Base-by-base conservation (phyloP, 2,329 filamentous ascomycete genomes). In the Neofusicoccum umdonicola region DNA sequence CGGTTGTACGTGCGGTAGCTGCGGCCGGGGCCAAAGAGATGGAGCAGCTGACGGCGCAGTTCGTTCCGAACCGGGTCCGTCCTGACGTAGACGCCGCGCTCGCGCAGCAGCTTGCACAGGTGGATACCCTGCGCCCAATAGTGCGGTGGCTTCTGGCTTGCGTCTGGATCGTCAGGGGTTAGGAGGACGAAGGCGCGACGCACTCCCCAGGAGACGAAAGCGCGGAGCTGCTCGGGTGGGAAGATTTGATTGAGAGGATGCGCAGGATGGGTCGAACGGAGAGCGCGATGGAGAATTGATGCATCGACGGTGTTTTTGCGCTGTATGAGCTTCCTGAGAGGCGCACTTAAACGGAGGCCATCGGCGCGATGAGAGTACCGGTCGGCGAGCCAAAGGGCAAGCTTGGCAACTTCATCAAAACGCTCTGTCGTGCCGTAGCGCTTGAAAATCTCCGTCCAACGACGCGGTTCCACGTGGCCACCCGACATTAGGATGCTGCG, bases 361-460 rank as follows among this genome's bases (percentile, higher is more conserved):
- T 27, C 13, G 37, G 17, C 19, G 34, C 50, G 3, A 31, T 31
- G 4, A 31, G 56, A 62, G 48, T 78, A 78, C 73, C 73, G 77
- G 54, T 68, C 71, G 4, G 79, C 77, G 3, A 90, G 78, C 84
- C 81, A 84, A 48, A 83, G 68, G 12, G 82, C 77, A 31, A 88
- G 76, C 22, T 79, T 79, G 65, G 80, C 78, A 6, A 89, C 75
- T 37, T 85, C 82, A 13, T 80, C 71, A 70, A 86, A 81, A 15
- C 81, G 78, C 7, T 82, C 77, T 8, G 77, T 72, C 84, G 87
- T 88, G 3, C 87, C 88, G 51, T 85, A 81, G 34, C 87, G 82
- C 51, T 84, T 84, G 47, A 90, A 70, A 9, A 88, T 77, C 70
- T 89, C 86, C 52, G 77, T 74, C 88, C 87, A 90, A 15, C 78